These are phyloP conservation scores for Penicillium sp. DNA, from an alignment of 2,329 filamentous ascomycete species.

Conservation along the genomic window DNA sequence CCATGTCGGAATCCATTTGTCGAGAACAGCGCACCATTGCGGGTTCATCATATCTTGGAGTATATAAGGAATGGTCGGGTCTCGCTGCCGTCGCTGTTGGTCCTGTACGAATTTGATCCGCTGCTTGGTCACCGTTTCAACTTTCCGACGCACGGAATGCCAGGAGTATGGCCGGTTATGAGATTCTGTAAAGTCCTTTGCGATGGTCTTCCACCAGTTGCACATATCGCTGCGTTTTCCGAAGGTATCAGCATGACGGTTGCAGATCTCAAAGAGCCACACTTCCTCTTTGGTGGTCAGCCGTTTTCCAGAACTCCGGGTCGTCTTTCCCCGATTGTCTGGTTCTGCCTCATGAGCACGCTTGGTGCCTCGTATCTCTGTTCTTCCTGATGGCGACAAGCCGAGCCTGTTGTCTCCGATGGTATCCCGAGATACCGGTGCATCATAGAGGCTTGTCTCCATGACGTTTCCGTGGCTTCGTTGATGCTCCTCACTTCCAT, in stretches of 20 bases:
- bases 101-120: constrained; percentile 38
- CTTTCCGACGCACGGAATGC: constrained; percentile 41
- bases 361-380: constrained; percentile 14
- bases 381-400: background rate
- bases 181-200: constrained; percentile 34
- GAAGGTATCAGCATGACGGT: constrained; percentile 33
- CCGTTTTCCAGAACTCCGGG: constrained; percentile 35
- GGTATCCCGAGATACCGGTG: background rate
- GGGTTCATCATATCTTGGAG: constrained; percentile 32
- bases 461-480: background rate
- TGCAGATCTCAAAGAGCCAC: constrained; percentile 39
- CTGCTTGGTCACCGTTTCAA: constrained; percentile 39
- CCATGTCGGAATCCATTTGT: constrained; percentile 41
- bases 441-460: background rate
- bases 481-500: background rate
- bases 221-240: constrained; percentile 40
- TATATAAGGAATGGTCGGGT: constrained; percentile 3
- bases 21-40: constrained; percentile 36
- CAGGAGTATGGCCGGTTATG: constrained; percentile 40
- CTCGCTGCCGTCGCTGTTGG: constrained; percentile 17
- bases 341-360: constrained; percentile 11
- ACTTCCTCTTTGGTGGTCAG: constrained; percentile 40
- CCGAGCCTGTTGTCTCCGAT: background rate
- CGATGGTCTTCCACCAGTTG: constrained; percentile 40
- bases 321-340: constrained; percentile 12